A percentile compares a stretch with the other conserved stretches of the same genome.
These are phyloP conservation scores for Malassezia psittaci DNA, from an alignment of 1,284 basidiomycete genomes.

Conservation along the genomic window DNA sequence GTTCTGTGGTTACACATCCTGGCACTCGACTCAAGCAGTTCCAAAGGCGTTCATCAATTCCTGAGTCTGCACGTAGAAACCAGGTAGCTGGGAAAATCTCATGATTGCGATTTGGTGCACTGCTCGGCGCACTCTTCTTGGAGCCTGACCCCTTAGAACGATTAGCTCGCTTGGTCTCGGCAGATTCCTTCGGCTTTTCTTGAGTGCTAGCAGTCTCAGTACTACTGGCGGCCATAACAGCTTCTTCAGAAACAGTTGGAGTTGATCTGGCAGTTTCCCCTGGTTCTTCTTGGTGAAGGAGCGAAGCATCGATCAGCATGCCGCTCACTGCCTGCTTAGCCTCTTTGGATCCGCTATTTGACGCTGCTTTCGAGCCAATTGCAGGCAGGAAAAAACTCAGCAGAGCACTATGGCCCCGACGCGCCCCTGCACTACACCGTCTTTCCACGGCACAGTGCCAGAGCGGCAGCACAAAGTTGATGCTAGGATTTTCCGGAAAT, in stretches of 20 bases:
- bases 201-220: background rate
- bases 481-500: constrained; percentile 42
- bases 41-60: constrained; percentile 36
- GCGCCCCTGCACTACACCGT: background rate
- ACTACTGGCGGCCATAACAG: background rate
- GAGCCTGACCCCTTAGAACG: background rate
- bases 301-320: background rate
- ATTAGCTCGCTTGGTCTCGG: background rate
- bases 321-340: background rate
- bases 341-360: constrained; percentile 20
- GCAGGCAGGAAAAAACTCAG: constrained; percentile 35
- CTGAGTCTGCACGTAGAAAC: constrained; percentile 19
- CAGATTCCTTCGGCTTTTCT: background rate
- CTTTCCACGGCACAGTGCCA: constrained; percentile 38
- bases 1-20: constrained; percentile 26
- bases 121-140: constrained; percentile 12
- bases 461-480: constrained; percentile 40
- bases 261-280: background rate
- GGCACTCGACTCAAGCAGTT: constrained; percentile 35
- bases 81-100: constrained; percentile 32
- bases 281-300: background rate
- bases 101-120: constrained; percentile 16
- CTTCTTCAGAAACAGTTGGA: background rate
- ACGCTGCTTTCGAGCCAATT: constrained; percentile 33
- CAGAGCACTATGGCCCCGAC: constrained; percentile 20